phyloP scores from a whole-genome alignment of 75 land plant species.

The Pinus tabuliformis region DNA sequence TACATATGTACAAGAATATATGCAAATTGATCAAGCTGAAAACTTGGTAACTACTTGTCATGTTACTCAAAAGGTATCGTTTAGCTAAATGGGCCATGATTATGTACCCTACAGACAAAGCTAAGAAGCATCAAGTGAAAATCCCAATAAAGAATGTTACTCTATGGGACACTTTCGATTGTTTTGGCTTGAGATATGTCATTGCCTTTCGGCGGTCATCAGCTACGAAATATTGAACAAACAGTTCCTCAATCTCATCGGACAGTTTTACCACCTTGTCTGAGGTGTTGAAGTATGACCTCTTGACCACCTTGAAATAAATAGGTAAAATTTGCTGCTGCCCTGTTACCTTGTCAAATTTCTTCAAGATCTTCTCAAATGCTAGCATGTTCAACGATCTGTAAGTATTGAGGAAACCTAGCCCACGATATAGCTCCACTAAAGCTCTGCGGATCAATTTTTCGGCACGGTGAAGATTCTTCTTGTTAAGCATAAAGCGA shows the following conservation, averaged over 20 bases:
- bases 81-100: slow-evolving; percentile 67
- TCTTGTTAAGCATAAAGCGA: slow-evolving; percentile 37
- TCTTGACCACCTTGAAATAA: slow-evolving; percentile 81
- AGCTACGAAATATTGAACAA: slow-evolving; percentile 67
- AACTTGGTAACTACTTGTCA: slow-evolving; percentile 71
- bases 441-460: slow-evolving; percentile 83
- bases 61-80: slow-evolving; percentile 33
- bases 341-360: slow-evolving; percentile 97
- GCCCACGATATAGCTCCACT: slow-evolving; percentile 87
- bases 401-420: slow-evolving; percentile 76
- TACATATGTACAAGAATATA: slow-evolving; percentile 91
- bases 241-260: slow-evolving; percentile 87
- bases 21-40: slow-evolving; percentile 90
- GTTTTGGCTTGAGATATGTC: slow-evolving; percentile 78
- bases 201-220: slow-evolving; percentile 78
- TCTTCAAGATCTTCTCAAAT: slow-evolving; percentile 91
- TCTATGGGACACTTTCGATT: slow-evolving; percentile 73
- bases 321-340: slow-evolving; percentile 56
- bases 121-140: slow-evolving; percentile 83
- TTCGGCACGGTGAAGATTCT: slow-evolving; percentile 73
- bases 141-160: slow-evolving; percentile 92
- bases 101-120: slow-evolving; percentile 72
- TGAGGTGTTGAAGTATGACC: slow-evolving; percentile 87
- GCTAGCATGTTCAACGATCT: slow-evolving; percentile 94
- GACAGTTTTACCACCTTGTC: slow-evolving; percentile 78